A percentile compares a stretch with the other conserved stretches of the same genome.
Conservation (phyloP, 1,284 basidiomycete species). For the Melampsora larici-populina region DNA sequence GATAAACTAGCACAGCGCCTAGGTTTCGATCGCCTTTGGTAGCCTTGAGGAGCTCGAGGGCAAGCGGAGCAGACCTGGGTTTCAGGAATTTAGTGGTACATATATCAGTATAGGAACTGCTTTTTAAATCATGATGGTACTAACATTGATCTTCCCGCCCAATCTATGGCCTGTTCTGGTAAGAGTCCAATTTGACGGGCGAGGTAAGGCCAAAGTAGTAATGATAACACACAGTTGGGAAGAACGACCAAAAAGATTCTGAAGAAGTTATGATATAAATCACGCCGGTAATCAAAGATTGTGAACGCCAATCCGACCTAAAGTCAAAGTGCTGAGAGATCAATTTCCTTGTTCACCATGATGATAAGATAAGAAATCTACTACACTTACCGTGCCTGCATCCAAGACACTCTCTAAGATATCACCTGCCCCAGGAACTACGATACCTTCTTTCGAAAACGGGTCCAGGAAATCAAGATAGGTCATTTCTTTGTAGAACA, state of each 20-base stretch:
- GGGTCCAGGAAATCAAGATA: background rate
- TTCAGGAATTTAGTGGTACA: background rate
- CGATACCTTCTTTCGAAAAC: background rate
- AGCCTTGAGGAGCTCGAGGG: slow-evolving; percentile 7
- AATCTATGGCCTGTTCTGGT: background rate
- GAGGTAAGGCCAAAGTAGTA: slow-evolving; percentile 13
- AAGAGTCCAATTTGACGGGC: background rate
- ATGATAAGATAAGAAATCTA: background rate
- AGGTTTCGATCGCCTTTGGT: slow-evolving; percentile 9
- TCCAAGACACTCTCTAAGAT: slow-evolving; percentile 11
- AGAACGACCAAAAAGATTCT: slow-evolving; percentile 1
- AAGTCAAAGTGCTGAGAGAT: background rate
- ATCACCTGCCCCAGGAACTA: slow-evolving; percentile 7
- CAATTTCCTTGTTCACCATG: background rate
- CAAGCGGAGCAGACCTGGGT: slow-evolving; percentile 11
- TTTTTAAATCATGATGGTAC: background rate
- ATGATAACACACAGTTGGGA: slow-evolving; percentile 12
- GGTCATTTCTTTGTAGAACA: background rate
- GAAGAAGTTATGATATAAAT: slow-evolving; percentile 22
- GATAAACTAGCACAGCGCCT: background rate
- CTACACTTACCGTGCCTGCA: background rate
- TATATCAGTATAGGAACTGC: too few species aligned
- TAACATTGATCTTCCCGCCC: slow-evolving; percentile 16
- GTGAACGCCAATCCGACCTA: slow-evolving; percentile 20
- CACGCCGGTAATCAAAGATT: slow-evolving; percentile 16